Evolutionary conservation across 129 eudicot species (phyloP).

Genomic region (Lonicera japonica): DNA sequence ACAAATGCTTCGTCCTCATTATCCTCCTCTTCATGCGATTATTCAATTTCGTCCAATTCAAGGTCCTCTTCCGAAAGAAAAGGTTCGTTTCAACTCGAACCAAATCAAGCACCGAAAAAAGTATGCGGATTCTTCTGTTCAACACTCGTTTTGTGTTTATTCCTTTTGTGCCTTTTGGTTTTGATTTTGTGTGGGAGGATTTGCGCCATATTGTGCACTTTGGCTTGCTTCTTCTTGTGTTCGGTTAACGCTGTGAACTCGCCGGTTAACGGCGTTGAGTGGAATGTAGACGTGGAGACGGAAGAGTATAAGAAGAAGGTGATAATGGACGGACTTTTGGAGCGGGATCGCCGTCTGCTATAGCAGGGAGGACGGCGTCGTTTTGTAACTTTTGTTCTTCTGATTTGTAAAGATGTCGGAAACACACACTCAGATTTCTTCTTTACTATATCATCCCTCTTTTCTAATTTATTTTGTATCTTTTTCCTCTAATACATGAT

Average conservation of each 20-base stretch:
- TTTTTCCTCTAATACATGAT: too few species aligned
- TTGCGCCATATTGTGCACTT: conserved; percentile 47
- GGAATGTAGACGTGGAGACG: conserved; percentile 26
- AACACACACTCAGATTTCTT: too few species aligned
- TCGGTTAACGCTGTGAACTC: conserved; percentile 20
- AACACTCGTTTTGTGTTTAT: conserved; percentile 26
- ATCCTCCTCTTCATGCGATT: conserved; percentile 22
- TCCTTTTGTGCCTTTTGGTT: conserved; percentile 33
- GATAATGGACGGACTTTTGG: conserved; percentile 55
- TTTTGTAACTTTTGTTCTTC: too few species aligned
- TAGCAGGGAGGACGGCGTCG: background rate
- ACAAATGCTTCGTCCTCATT: conserved; percentile 20
- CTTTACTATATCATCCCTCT: too few species aligned
- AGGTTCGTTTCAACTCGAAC: background rate
- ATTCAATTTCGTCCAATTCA: conserved; percentile 32
- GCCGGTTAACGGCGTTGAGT: background rate
- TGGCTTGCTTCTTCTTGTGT: conserved; percentile 30
- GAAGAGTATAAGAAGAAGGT: conserved; percentile 50
- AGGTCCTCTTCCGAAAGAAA: conserved; percentile 12
- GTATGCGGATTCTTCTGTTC: conserved; percentile 1
- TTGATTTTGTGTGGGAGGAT: conserved; percentile 43
- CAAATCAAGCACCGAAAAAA: conserved; percentile 12
- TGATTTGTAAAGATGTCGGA: too few species aligned
- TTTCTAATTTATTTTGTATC: too few species aligned
- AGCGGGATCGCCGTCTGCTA: conserved; percentile 27